Conservation (phyloP, 768 basidiomycete genomes). For the Cystobasidium tubakii region DNA sequence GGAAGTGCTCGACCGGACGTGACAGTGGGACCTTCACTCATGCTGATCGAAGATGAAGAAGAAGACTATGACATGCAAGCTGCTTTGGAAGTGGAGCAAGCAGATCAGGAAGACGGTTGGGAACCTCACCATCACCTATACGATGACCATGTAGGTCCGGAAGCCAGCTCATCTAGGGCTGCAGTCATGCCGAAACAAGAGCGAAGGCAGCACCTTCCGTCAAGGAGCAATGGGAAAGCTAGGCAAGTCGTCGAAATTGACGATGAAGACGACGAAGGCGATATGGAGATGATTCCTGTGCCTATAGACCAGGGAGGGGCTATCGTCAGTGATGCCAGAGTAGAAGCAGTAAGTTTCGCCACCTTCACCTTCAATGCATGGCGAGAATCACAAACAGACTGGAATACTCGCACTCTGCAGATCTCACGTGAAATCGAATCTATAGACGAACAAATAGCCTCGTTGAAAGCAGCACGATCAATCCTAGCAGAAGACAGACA, state of each 20-base stretch:
- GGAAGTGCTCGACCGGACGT: background rate
- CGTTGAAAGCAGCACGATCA: background rate
- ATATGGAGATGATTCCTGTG: slow-evolving; percentile 14
- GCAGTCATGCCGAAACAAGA: background rate
- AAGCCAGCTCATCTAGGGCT: background rate
- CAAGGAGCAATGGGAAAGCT: slow-evolving; percentile 10
- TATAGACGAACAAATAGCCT: slow-evolving; percentile 22
- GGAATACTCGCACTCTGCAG: background rate
- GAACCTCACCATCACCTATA: background rate
- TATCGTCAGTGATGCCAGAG: background rate
- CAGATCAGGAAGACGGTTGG: background rate
- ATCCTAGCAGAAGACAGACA: slow-evolving; percentile 2
- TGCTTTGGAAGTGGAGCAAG: slow-evolving; percentile 3
- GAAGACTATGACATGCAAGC: slow-evolving; percentile 16
- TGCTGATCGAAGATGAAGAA: background rate
- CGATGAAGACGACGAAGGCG: slow-evolving; percentile 7
- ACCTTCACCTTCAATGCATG: background rate
- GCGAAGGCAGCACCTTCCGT: background rate
- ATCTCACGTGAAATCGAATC: slow-evolving; percentile 5
- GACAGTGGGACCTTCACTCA: background rate
- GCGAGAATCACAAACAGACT: background rate
- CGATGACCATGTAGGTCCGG: background rate
- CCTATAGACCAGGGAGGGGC: background rate
- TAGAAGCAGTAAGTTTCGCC: slow-evolving; percentile 1
- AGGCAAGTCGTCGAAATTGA: background rate